phyloP scores from a whole-genome alignment of 2,329 filamentous ascomycete genomes.

The Cladosporium sp. region DNA sequence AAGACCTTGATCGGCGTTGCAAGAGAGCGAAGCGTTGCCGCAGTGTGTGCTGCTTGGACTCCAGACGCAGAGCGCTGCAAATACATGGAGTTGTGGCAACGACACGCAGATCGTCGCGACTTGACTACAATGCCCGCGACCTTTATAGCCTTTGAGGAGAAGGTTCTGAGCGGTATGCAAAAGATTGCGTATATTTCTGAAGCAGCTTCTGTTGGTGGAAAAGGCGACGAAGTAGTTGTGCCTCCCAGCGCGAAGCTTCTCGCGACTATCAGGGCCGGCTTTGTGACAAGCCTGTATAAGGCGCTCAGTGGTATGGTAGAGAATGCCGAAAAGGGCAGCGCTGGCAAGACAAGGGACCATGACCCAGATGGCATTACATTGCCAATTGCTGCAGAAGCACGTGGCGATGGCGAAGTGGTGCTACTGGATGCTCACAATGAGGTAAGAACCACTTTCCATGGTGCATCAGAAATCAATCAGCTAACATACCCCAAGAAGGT shows the following conservation, averaged over 20 bases:
- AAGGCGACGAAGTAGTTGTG: conserved; percentile 71
- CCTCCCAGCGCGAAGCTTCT: conserved; percentile 83
- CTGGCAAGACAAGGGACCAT: conserved; percentile 52
- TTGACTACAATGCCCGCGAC: conserved; percentile 85
- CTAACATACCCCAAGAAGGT: conserved; percentile 38
- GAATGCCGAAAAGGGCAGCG: conserved; percentile 76
- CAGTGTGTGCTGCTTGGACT: conserved; percentile 87
- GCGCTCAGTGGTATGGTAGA: conserved; percentile 94
- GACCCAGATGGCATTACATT: conserved; percentile 48
- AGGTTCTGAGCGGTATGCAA: conserved; percentile 80
- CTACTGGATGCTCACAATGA: conserved; percentile 47
- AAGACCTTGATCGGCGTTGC: conserved; percentile 71
- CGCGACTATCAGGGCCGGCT: conserved; percentile 86
- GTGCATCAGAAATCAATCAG: background rate
- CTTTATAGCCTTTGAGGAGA: conserved; percentile 80
- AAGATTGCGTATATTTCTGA: conserved; percentile 93
- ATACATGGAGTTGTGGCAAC: conserved; percentile 88
- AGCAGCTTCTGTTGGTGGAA: conserved; percentile 68
- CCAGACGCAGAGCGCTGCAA: conserved; percentile 90
- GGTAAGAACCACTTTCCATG: conserved; percentile 34
- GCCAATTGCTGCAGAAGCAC: conserved; percentile 20
- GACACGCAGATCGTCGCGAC: conserved; percentile 74
- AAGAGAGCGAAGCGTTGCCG: conserved; percentile 79
- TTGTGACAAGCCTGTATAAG: conserved; percentile 91
- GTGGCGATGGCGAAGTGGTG: conserved; percentile 8